Percentiles rank a stretch among this genome's conserved stretches.
Evolutionary conservation across 345 rosid genomes (phyloP).

Genomic region (Rhodomyrtus tomentosa): DNA sequence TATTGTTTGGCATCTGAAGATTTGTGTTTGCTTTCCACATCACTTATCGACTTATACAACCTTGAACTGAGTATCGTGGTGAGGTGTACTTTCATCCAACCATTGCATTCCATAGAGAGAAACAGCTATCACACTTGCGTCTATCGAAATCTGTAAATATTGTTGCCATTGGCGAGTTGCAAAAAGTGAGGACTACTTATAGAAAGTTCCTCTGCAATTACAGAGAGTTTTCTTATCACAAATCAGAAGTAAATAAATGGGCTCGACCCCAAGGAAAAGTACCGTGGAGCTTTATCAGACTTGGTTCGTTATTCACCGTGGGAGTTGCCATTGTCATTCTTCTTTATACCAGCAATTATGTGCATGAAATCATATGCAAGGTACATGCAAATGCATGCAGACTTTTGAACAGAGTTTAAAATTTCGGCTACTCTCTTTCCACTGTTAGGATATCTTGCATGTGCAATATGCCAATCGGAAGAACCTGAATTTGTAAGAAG

Average conservation of each 20-base stretch:
- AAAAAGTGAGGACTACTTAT: background rate
- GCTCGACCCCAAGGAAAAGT: background rate
- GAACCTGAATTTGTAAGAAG: background rate
- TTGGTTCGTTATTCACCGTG: background rate
- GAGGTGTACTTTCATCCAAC: background rate
- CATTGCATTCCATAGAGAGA: background rate
- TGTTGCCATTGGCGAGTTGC: background rate
- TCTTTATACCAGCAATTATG: background rate
- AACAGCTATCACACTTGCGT: background rate
- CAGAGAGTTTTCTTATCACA: background rate
- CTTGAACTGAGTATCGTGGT: background rate
- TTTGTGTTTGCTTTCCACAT: background rate
- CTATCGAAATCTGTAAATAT: background rate
- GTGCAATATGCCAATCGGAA: background rate
- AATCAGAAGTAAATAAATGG: background rate
- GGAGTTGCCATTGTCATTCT: background rate
- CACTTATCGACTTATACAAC: background rate
- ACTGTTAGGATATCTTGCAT: background rate
- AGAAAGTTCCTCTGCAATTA: background rate
- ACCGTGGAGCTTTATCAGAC: background rate
- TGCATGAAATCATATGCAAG: background rate
- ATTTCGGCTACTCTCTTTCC: background rate
- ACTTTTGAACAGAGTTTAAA: background rate
- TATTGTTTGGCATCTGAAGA: background rate
- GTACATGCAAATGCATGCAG: background rate